Base-by-base conservation (phyloP, 1,139 yeast species). In the Candida pseudocylindracea region DNA sequence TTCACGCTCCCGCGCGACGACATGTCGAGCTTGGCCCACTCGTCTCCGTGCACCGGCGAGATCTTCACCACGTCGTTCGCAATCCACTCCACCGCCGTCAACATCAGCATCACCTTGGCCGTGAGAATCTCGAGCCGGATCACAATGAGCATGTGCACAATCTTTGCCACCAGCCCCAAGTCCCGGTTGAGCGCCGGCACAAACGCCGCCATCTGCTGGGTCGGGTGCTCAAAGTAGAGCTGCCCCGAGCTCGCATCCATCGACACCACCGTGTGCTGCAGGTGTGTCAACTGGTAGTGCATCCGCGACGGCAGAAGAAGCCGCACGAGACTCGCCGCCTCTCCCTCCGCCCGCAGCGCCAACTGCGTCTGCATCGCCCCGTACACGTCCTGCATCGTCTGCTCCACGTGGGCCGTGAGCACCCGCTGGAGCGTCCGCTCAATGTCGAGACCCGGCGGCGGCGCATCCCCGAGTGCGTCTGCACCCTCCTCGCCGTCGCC, bases 41-140 rank as follows among this genome's bases (percentile, higher is more conserved):
- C 65, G 31, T 64, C 69, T 39, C 69, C 68, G 30, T 60, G 55
- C 12, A 71, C 60, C 85, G 85, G 75, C 31, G 72, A 78, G 0
- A 76, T 67, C 5, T 76, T 72, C 30, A 60, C 56, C 40, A 72
- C 55, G 51, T 67, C 63, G 32, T 63, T 62, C 29, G 62, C 54
- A 26, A 74, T 48, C 20, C 20, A 15, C 20, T 15, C 20, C 20
- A 15, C 20, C 20, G 20, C 20, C 20, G 20, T 15, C 20, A 15
- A 15, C 30, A 70, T 67, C 28, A 58, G 57, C 15, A 62, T 56
- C 36, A 66, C 65, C 24, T 67, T 65, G 33, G 68, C 71, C 33
- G 73, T 48, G 40, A 69, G 64, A 33, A 73, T 45, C 31, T 53
- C 60, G 8, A 61, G 42, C 35, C 68, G 44, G 37, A 50, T 50